These are phyloP conservation scores for Clarireedia homoeocarpa DNA, from an alignment of 2,329 filamentous ascomycete genomes.

Conservation along the genomic window DNA sequence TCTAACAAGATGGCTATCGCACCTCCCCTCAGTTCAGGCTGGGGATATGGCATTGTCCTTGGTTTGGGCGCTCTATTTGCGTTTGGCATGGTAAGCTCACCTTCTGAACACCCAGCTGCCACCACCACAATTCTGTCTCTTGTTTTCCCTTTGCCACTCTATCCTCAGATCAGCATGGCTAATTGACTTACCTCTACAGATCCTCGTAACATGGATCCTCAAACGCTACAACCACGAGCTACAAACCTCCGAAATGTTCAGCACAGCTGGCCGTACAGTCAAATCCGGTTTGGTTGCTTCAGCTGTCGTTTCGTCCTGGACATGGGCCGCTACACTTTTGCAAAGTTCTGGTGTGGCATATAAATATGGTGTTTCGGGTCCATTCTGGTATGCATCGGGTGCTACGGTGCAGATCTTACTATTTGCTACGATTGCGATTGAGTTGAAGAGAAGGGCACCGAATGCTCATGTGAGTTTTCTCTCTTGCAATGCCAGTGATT, in stretches of 20 bases:
- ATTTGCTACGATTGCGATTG: slow-evolving; percentile 85
- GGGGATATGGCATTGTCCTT: slow-evolving; percentile 57
- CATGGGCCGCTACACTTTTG: slow-evolving; percentile 78
- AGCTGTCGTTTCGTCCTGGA: slow-evolving; percentile 90
- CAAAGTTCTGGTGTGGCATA: slow-evolving; percentile 80
- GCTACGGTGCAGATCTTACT: slow-evolving; percentile 82
- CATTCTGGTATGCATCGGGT: slow-evolving; percentile 60
- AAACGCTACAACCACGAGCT: slow-evolving; percentile 62
- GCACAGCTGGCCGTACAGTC: slow-evolving; percentile 77
- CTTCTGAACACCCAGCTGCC: neutral
- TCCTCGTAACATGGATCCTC: slow-evolving; percentile 30
- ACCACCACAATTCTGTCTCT: neutral
- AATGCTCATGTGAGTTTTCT: slow-evolving; percentile 57
- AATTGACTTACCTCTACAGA: slow-evolving; percentile 13
- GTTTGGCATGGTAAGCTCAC: slow-evolving; percentile 48
- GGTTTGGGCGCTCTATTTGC: slow-evolving; percentile 54
- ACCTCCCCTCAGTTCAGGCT: slow-evolving; percentile 33
- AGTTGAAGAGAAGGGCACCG: slow-evolving; percentile 77
- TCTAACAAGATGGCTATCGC: slow-evolving; percentile 24
- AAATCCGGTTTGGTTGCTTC: slow-evolving; percentile 84
- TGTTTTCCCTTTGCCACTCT: neutral
- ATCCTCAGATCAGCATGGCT: neutral
- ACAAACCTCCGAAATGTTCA: slow-evolving; percentile 91
- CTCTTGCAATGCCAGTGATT: neutral
- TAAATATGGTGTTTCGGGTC: slow-evolving; percentile 61